Percentiles rank a stretch among this genome's conserved stretches.
phyloP scores from a whole-genome alignment of 371 early-diverging fungal genomes.

The Choanephora cucurbitarum region DNA sequence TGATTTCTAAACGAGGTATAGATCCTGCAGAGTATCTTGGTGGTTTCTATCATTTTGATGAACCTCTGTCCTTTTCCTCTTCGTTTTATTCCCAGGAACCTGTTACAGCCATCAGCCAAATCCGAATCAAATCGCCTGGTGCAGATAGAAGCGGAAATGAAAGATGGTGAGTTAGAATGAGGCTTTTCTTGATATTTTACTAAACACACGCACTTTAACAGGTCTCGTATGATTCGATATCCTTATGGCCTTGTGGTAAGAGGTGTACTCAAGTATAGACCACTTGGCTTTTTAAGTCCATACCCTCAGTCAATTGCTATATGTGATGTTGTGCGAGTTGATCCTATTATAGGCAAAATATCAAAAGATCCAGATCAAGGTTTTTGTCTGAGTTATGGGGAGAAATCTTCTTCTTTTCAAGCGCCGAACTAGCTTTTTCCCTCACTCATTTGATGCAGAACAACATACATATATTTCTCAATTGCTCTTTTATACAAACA shows the following conservation, averaged over 20 bases:
- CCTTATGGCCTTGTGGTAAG: conserved; percentile 67
- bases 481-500: no score
- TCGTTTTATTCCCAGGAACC: conserved; percentile 21
- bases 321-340: conserved; percentile 47
- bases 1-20: conserved; percentile 17
- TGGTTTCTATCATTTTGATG: conserved; percentile 58
- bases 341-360: conserved; percentile 44
- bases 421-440: no score
- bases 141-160: conserved; percentile 55
- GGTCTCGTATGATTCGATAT: conserved; percentile 55
- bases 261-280: conserved; percentile 63
- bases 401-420: no score
- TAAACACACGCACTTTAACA: neutral
- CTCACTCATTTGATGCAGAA: no score
- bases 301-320: conserved; percentile 39
- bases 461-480: no score
- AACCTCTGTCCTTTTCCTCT: conserved; percentile 52
- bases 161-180: conserved; percentile 29
- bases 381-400: conserved; percentile 27
- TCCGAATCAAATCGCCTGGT: conserved; percentile 68
- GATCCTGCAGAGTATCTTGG: conserved; percentile 66
- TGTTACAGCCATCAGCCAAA: conserved; percentile 47
- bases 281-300: conserved; percentile 21
- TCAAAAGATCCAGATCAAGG: conserved; percentile 44
- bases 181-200: no score